phyloP scores from a whole-genome alignment of 257 asterid species.

The Solanum pinnatisectum region DNA sequence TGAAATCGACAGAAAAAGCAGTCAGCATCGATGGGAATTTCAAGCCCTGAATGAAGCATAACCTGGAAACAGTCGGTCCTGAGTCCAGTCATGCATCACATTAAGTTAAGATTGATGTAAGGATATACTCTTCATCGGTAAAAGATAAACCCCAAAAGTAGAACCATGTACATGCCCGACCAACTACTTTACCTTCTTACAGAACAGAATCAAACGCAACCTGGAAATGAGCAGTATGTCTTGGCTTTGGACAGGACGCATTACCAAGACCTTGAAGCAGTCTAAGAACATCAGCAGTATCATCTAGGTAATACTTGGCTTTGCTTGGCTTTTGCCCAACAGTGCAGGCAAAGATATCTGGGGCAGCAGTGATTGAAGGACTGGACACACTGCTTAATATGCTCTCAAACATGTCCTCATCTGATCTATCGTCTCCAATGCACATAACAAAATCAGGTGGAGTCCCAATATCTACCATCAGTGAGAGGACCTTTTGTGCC shows the following conservation, averaged over 20 bases:
- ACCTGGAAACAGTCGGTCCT: background rate
- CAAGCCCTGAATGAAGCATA: background rate
- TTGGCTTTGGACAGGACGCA: slow-evolving; percentile 57
- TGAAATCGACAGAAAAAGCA: slow-evolving; percentile 2
- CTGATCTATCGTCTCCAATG: slow-evolving; percentile 82
- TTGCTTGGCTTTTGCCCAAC: slow-evolving; percentile 97
- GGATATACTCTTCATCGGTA: background rate
- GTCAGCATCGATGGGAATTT: background rate
- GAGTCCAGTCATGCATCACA: slow-evolving; percentile 17
- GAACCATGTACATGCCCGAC: slow-evolving; percentile 6
- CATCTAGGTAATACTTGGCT: slow-evolving; percentile 86
- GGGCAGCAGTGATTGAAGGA: slow-evolving; percentile 31
- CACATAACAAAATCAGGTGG: slow-evolving; percentile 78
- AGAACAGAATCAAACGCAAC: slow-evolving; percentile 43
- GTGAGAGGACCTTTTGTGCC: slow-evolving; percentile 57
- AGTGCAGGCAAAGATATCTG: slow-evolving; percentile 82
- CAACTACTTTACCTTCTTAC: slow-evolving; percentile 9
- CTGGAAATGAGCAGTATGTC: slow-evolving; percentile 31
- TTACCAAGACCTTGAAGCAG: slow-evolving; percentile 59
- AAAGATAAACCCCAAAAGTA: slow-evolving; percentile 9
- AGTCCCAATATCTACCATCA: slow-evolving; percentile 32
- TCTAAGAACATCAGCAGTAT: slow-evolving; percentile 58
- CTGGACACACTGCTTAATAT: slow-evolving; percentile 35
- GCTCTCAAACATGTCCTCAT: slow-evolving; percentile 93
- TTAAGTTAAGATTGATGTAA: slow-evolving; percentile 17